Evolutionary conservation across 2,329 filamentous ascomycete genomes (phyloP).

Genomic region (Aspergillus clavatus): DNA sequence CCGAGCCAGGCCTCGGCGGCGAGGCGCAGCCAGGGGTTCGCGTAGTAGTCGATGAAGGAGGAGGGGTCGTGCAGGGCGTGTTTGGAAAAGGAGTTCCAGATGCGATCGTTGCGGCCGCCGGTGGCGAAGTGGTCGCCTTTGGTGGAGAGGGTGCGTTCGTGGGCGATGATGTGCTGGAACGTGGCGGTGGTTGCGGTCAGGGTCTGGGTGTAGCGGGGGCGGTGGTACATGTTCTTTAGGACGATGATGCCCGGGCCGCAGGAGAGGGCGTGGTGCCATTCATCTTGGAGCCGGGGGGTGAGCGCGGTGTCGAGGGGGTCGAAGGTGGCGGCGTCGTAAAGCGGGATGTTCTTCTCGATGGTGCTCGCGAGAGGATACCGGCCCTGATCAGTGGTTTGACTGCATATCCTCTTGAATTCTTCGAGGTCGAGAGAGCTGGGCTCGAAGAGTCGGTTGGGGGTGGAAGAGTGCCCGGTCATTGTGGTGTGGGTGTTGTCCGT

Average conservation of each 20-base stretch:
- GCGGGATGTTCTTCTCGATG: slow-evolving; percentile 50
- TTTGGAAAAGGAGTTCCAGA: slow-evolving; percentile 64
- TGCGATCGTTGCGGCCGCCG: slow-evolving; percentile 53
- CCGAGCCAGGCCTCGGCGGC: slow-evolving; percentile 56
- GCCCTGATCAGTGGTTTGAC: slow-evolving; percentile 31
- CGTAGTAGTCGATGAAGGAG: slow-evolving; percentile 55
- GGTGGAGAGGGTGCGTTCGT: slow-evolving; percentile 33
- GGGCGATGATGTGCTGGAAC: slow-evolving; percentile 48
- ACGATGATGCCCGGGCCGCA: slow-evolving; percentile 57
- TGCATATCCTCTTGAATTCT: slow-evolving; percentile 45
- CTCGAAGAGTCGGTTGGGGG: slow-evolving; percentile 19
- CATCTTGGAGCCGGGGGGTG: slow-evolving; percentile 50
- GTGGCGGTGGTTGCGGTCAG: slow-evolving; percentile 47
- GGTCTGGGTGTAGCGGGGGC: slow-evolving; percentile 29
- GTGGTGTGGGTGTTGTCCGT: background rate
- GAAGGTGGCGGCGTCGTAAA: slow-evolving; percentile 48
- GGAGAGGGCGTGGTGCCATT: slow-evolving; percentile 56
- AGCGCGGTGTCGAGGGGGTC: slow-evolving; percentile 27
- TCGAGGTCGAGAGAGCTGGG: slow-evolving; percentile 28
- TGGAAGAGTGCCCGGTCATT: slow-evolving; percentile 1
- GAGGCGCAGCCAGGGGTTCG: slow-evolving; percentile 54
- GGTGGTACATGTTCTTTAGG: slow-evolving; percentile 49
- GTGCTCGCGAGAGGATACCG: slow-evolving; percentile 47
- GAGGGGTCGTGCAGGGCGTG: slow-evolving; percentile 50
- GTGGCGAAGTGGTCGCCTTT: slow-evolving; percentile 60